Base-by-base conservation (phyloP, 2,329 filamentous ascomycete genomes). In the Sclerotinia sclerotiorum region DNA sequence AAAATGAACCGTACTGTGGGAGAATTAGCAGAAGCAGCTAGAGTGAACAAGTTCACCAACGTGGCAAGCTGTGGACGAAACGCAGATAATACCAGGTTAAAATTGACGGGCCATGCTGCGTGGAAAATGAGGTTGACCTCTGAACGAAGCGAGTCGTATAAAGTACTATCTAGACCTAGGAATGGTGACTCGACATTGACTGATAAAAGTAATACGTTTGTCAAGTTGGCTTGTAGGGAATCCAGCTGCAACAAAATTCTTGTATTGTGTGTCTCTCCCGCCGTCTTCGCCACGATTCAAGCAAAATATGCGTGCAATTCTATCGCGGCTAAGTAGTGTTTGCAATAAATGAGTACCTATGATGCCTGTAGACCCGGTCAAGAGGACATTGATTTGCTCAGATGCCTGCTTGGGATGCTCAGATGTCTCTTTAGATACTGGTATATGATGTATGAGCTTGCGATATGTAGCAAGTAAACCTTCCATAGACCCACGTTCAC, bases 281-380 rank as follows among this genome's bases (percentile, higher is more conserved):
- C 67, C 46, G 7, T 52, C 27, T 32, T 48, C 42, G 17, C 66
- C 29, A n/a, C 83, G 79, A 74, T 85, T 85, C 35, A 85, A 77
- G 67, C 82, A 84, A 63, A 83, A 77, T 46, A 85, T 73, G n/a
- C 61, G 10, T 49, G 75, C 74, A 8, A 84, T 78, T n/a, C 6
- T 29, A 17, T 56, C 19, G 8, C 69, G 68, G 0, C 78, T 75
- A 27, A 74, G 74, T 44, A 82, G 75, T n/a, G 73, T 44, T 66
- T 82, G 74, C 6, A 84, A 77, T 56, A 84, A 75, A 71, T 84
- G 83, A 3, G 79, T 81, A 0, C 82, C 83, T 24, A 84, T 70
- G 8, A 80, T 80, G 10, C 83, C 83, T 0, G 83, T 85, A 3
- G 80, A 82, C 17, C 81, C 83, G 0, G 82, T 85, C 21, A 84